Conservation (phyloP, 2,329 filamentous ascomycete genomes). For the Dactylellina parvicollis region DNA sequence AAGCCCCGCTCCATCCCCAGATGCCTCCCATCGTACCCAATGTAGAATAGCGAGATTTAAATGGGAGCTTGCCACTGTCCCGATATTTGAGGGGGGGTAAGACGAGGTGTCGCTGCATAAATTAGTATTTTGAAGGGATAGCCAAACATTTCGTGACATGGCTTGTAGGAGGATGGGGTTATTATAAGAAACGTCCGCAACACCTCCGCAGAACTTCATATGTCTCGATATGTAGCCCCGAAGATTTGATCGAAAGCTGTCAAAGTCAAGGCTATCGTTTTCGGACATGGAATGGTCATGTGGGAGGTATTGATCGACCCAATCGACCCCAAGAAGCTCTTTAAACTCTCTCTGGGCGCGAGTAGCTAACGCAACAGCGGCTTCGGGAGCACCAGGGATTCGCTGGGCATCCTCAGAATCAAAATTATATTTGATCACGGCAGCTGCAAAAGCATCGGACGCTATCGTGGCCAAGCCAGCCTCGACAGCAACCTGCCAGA, state of each 20-base stretch:
- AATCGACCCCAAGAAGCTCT: constrained; percentile 13
- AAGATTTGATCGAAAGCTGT: constrained; percentile 5
- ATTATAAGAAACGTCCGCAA: neutral
- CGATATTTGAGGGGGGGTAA: neutral
- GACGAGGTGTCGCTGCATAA: constrained; percentile 9
- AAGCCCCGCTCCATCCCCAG: neutral
- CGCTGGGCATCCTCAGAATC: constrained; percentile 16
- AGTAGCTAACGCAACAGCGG: constrained; percentile 7
- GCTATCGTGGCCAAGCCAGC: constrained; percentile 44
- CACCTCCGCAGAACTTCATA: neutral
- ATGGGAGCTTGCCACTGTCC: neutral
- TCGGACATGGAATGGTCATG: neutral
- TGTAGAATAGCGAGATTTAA: neutral
- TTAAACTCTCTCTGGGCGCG: constrained; percentile 38
- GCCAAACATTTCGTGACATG: constrained; percentile 21
- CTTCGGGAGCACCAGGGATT: constrained; percentile 42
- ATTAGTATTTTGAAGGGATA: constrained; percentile 1
- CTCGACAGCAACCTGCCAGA: constrained; percentile 34
- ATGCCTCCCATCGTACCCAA: constrained; percentile 37
- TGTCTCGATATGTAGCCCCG: constrained; percentile 6
- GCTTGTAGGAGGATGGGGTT: neutral
- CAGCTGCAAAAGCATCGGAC: constrained; percentile 49
- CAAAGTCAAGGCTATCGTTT: neutral
- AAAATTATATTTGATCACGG: constrained; percentile 39
- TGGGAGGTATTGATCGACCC: constrained; percentile 52